A percentile compares a stretch with the other conserved stretches of the same genome.
These are phyloP conservation scores for Trametes gibbosa DNA, from an alignment of 768 basidiomycete species.

Conservation along the genomic window DNA sequence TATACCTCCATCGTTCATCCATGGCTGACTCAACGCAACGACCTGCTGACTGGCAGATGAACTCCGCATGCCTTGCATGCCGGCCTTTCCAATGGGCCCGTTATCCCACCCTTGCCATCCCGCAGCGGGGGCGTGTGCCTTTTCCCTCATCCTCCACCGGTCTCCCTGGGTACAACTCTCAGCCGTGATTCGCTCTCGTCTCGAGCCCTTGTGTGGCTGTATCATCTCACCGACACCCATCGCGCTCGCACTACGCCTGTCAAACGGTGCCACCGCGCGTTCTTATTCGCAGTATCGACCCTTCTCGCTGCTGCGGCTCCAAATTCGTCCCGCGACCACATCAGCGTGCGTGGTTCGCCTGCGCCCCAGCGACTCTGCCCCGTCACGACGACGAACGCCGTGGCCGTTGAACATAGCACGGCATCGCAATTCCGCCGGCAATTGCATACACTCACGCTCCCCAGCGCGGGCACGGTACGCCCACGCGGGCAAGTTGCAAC, in stretches of 20 bases:
- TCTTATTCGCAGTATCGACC: neutral
- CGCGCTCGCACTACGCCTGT: constrained; percentile 1
- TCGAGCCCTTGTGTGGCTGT: neutral
- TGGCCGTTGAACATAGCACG: neutral
- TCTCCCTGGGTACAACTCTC: neutral
- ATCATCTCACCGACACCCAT: neutral
- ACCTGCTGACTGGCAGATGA: neutral
- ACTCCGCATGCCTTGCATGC: constrained; percentile 1
- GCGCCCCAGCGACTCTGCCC: neutral
- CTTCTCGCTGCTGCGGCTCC: constrained; percentile 3
- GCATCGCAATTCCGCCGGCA: neutral
- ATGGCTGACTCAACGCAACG: neutral
- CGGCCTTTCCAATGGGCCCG: neutral
- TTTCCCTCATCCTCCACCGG: neutral
- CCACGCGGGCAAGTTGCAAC: constrained; percentile 9
- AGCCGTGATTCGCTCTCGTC: neutral
- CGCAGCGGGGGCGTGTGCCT: constrained; percentile 4
- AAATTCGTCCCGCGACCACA: neutral
- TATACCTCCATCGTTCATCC: neutral
- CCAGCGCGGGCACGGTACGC: neutral
- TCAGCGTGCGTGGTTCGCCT: neutral
- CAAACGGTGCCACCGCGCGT: neutral
- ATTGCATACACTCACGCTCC: neutral
- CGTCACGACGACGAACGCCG: neutral
- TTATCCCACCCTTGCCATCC: neutral